Conservation (phyloP, 2,329 filamentous ascomycete species). For the Ceratocystis cacaofunesta region DNA sequence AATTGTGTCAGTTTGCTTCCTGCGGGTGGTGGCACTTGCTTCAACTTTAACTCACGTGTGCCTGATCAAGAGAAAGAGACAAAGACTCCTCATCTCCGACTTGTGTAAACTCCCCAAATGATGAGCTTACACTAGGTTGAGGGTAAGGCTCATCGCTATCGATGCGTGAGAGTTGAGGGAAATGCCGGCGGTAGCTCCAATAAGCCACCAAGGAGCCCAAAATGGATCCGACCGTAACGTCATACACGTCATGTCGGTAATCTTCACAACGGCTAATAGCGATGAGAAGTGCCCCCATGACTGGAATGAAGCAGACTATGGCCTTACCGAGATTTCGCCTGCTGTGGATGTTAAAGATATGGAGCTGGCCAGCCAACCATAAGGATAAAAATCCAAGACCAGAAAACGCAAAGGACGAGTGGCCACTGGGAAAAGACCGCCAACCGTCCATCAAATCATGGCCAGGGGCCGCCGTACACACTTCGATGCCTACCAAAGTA, state of each 20-base stretch:
- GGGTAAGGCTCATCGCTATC: constrained; percentile 45
- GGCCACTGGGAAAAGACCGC: constrained; percentile 70
- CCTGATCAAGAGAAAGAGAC: constrained; percentile 19
- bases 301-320: constrained; percentile 41
- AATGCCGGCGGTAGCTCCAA: constrained; percentile 53
- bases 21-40: constrained; percentile 18
- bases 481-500: constrained; percentile 45
- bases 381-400: constrained; percentile 61
- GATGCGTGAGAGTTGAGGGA: constrained; percentile 38
- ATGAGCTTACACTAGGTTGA: constrained; percentile 27
- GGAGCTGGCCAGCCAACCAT: constrained; percentile 53
- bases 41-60: constrained; percentile 27
- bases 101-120: constrained; percentile 27
- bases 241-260: constrained; percentile 57
- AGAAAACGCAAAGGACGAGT: constrained; percentile 64
- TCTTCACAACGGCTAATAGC: constrained; percentile 55
- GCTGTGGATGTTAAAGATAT: constrained; percentile 34
- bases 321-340: constrained; percentile 40
- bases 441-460: constrained; percentile 67
- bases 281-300: constrained; percentile 50
- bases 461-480: constrained; percentile 57
- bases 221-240: constrained; percentile 46
- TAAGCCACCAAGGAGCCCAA: constrained; percentile 46
- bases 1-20: background rate
- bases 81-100: constrained; percentile 41